Base-by-base conservation (phyloP, 1,139 yeast genomes). In the Arxiozyma bovina region DNA sequence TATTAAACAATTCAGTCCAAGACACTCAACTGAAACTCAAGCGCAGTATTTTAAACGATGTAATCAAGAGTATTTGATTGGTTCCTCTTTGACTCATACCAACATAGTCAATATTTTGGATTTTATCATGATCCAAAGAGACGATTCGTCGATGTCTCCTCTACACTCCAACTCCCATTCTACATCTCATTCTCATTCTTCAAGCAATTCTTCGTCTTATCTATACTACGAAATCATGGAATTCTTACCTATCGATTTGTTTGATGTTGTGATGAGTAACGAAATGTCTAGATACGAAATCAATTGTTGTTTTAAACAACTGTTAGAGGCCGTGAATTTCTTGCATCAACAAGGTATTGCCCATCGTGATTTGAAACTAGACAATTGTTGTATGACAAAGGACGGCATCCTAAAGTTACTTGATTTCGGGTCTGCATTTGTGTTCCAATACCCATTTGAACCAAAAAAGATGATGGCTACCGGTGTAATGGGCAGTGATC, bases 401-500 rank as follows among this genome's bases (percentile, higher is more conserved):
- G 82, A 87, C 53, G 99, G 99, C 22, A 85, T 90, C 42, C 79
- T 93, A 52, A 93, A 93, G 69, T 77, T 93, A 56, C 93, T 93
- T 64, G 99, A 93, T 70, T 93, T 93, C 71, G 99, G 99, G 12
- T 85, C 95, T 53, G 96, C 98, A 0, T 91, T 87, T 22, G 95
- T 94, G 23, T 93, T 90, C 76, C 84, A 83, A 65, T 93, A 91
- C 68, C 97, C 98, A 0, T 87, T 86, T 68, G 94, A 89, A 63
- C 81, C 80, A 51, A 80, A 80, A 50, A 77, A 88, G 51, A 89
- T 87, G 50, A 78, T 80, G 61, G 90, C 96, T 50, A 89, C 85
- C 60, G 99, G 99, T 6, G 86, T 93, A 59, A 96, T 93, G 54
- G 99, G 99, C 3, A 87, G 96, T 4, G 99, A 93, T 71, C 99